A percentile compares a stretch with the other conserved stretches of the same genome.
These are phyloP conservation scores for Trichoderma gamsii DNA, from an alignment of 495 filamentous ascomycete species.

Conservation along the genomic window DNA sequence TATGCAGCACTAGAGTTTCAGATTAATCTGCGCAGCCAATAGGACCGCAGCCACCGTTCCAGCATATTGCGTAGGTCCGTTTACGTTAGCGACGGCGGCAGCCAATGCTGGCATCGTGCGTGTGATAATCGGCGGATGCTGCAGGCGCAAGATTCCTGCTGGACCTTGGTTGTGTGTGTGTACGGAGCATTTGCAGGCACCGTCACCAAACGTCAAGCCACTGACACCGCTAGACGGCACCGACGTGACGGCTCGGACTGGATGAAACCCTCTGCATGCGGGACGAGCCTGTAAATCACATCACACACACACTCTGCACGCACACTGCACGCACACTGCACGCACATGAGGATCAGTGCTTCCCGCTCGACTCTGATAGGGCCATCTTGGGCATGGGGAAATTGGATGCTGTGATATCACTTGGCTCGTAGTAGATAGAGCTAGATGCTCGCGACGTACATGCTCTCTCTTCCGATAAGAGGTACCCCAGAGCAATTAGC, in stretches of 20 bases:
- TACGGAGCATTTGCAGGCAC: not conserved
- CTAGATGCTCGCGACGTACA: no score
- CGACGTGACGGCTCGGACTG: not conserved
- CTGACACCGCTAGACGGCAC: not conserved
- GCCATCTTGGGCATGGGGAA: no score
- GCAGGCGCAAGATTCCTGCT: conserved; percentile 4
- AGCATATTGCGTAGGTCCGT: conserved; percentile 8
- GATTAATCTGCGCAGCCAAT: conserved; percentile 6
- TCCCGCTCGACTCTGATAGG: no score
- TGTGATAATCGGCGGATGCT: conserved; percentile 5
- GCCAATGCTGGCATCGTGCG: conserved; percentile 6
- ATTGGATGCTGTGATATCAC: no score
- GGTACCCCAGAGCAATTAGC: no score
- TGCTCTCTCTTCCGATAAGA: no score
- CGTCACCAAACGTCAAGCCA: not conserved
- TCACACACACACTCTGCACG: not conserved
- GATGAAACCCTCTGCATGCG: conserved; percentile 10
- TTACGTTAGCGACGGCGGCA: conserved; percentile 13
- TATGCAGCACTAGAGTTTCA: conserved; percentile 13
- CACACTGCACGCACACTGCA: not conserved
- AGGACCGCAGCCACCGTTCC: not conserved
- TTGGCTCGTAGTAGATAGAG: no score
- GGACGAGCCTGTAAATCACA: not conserved
- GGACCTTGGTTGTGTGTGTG: not conserved
- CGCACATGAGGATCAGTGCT: no score